Base-by-base conservation (phyloP, 2,329 filamentous ascomycete genomes). In the Cordyceps javanica region DNA sequence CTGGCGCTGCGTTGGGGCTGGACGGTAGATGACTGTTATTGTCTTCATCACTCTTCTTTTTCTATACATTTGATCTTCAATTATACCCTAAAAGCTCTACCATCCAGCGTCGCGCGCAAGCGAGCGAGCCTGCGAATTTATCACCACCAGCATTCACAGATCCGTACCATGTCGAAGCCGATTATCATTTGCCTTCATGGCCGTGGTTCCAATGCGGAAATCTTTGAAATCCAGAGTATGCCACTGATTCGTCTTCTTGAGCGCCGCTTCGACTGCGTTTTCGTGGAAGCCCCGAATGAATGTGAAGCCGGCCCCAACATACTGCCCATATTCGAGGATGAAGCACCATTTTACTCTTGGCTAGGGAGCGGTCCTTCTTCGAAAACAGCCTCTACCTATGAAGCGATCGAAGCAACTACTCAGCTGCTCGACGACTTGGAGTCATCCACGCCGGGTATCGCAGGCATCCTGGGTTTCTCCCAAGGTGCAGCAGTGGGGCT, bases 331-430 rank as follows among this genome's bases (percentile, higher is more conserved):
- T 55, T 55, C 11, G 52, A 55, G 13, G 52, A 55, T 11, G 52
- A 55, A n/a, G 52, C 36, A n/a, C 52, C 52, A 2, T 55, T 45
- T 13, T 55, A 55, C 52, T 55, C 52, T 14, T 55, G 52, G 52
- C 41, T 48, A 9, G 23, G 42, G 0, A n/a, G 13, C 9, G 7
- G 14, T 7, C 19, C n/a, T 25, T 25, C 39, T 5, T 28, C 26
- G 1, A 23, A 25, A 8, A 19, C 25, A 5, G 6, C n/a, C 19
- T 39, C 41, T 4, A 46, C 8, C 6, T 26, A 28, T 5, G 42
- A 45, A 36, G 52, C 8, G 3, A 36, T 55, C 3, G 52, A 55
- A 26, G 52, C 25, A 5, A 55, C 41, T 1, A 25, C 38, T 26
- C 21, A 36, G 6, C 7, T 46, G 6, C 21, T 55, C 0, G 13